Conservation (phyloP, 2,329 filamentous ascomycete species). For the Fusarium buharicum region DNA sequence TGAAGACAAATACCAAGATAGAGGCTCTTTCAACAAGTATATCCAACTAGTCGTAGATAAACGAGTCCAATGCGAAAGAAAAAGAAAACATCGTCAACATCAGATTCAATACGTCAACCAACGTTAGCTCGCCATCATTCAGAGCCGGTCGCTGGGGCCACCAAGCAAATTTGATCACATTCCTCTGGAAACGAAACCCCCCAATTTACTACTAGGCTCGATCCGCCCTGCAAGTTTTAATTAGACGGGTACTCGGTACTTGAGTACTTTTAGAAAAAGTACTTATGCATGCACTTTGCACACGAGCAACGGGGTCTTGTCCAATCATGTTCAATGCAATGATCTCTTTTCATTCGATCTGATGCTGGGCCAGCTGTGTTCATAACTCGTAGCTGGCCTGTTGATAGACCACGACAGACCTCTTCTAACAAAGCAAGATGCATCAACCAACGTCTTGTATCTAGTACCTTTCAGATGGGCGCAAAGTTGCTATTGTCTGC, state of each 20-base stretch:
- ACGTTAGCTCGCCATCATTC: not conserved
- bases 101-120: conserved; percentile 23
- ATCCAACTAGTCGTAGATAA: not conserved
- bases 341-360: conserved; percentile 19
- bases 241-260: conserved; percentile 27
- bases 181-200: conserved; percentile 42
- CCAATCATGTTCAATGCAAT: conserved; percentile 19
- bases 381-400: not conserved
- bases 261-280: conserved; percentile 20
- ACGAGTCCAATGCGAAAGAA: not conserved
- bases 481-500: not conserved
- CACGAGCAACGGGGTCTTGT: not conserved
- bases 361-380: conserved; percentile 30
- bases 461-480: not conserved
- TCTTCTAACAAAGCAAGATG: conserved; percentile 4
- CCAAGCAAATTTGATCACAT: conserved; percentile 40
- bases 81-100: conserved; percentile 7
- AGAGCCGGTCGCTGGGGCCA: conserved; percentile 35
- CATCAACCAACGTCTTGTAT: not conserved
- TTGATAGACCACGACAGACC: not conserved
- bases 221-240: conserved; percentile 35
- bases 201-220: conserved; percentile 26
- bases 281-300: conserved; percentile 47
- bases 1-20: not conserved
- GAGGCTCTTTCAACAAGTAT: not conserved